phyloP scores from a whole-genome alignment of 1,284 basidiomycete species.

The Trichosporon sp. region DNA sequence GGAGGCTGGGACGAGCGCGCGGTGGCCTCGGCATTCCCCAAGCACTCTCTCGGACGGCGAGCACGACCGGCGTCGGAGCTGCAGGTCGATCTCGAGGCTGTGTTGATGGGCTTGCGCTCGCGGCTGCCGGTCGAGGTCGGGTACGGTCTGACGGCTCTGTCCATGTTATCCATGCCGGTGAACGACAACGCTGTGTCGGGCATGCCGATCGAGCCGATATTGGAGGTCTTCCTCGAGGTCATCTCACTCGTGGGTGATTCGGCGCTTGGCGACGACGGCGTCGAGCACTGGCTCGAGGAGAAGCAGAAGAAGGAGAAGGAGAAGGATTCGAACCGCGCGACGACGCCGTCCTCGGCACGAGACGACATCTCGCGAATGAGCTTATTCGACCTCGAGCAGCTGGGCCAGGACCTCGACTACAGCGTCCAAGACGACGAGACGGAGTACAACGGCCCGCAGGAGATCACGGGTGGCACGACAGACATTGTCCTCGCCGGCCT shows the following conservation, averaged over 20 bases:
- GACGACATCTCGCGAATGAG: conserved; percentile 64
- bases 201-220: conserved; percentile 69
- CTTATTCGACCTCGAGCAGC: conserved; percentile 76
- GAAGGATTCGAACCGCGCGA: not conserved
- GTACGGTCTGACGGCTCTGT: conserved; percentile 82
- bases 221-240: conserved; percentile 78
- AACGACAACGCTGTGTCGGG: conserved; percentile 52
- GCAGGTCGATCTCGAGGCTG: conserved; percentile 78
- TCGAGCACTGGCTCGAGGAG: conserved; percentile 43
- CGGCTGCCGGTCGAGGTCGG: conserved; percentile 75
- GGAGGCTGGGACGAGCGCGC: conserved; percentile 78
- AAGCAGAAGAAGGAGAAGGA: not conserved
- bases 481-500: conserved; percentile 65
- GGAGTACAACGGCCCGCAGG: conserved; percentile 19
- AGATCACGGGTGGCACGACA: conserved; percentile 28
- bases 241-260: conserved; percentile 80
- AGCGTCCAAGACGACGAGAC: conserved; percentile 57
- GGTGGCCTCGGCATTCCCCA: conserved; percentile 57
- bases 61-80: conserved; percentile 54
- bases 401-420: conserved; percentile 79
- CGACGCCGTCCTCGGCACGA: conserved; percentile 14
- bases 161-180: conserved; percentile 57
- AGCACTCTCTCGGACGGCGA: conserved; percentile 58
- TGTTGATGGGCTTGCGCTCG: conserved; percentile 84
- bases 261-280: conserved; percentile 59